Conservation (phyloP, 2,329 filamentous ascomycete species). For the Alternaria sp. region DNA sequence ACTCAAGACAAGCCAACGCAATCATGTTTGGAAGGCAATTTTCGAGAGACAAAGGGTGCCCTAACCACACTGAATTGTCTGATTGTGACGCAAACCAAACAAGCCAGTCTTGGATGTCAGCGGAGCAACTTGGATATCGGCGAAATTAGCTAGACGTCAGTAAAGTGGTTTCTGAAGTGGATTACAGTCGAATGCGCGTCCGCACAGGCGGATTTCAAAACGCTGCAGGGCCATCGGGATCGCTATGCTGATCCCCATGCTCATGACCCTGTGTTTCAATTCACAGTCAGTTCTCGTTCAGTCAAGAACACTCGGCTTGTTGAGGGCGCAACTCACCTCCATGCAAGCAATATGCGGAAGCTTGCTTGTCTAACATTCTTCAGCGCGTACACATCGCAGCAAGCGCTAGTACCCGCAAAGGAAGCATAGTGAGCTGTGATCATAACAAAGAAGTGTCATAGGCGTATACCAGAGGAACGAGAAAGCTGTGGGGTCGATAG, state of each 20-base stretch:
- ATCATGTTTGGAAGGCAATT: not conserved
- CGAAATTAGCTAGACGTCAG: no score
- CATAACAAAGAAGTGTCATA: rapidly evolving
- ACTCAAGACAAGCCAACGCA: not conserved
- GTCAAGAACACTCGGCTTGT: not conserved
- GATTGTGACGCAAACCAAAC: no score
- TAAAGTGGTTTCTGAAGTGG: no score
- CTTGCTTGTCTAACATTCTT: not conserved
- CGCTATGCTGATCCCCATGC: no score
- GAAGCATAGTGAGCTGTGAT: not conserved
- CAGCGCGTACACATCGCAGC: not conserved
- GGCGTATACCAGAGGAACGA: not conserved
- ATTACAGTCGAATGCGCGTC: no score
- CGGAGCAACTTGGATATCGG: no score
- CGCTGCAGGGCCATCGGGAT: no score
- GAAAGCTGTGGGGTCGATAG: not conserved
- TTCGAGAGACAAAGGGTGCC: not conserved
- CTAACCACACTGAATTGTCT: not conserved
- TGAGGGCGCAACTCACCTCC: not conserved
- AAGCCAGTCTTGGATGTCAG: no score
- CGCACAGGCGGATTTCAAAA: no score
- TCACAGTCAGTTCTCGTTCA: not conserved
- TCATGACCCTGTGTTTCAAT: no score
- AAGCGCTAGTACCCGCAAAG: not conserved
- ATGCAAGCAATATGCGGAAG: rapidly evolving